A percentile compares a stretch with the other conserved stretches of the same genome.
Conservation (phyloP, 805 yeast species). For the Candida railenensis region DNA sequence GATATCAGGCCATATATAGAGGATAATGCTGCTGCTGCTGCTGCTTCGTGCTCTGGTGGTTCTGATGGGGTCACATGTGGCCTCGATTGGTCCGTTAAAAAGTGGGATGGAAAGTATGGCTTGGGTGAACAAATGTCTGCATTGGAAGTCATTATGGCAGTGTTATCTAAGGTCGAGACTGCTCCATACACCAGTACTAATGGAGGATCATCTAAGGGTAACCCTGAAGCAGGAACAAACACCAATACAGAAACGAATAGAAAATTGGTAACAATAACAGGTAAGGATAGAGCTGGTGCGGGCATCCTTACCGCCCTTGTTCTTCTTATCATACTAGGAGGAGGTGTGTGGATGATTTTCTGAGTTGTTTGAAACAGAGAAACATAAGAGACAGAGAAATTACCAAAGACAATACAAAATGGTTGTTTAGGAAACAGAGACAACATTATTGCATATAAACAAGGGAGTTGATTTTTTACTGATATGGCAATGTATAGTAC, state of each 20-base stretch:
- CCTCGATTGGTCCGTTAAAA: conserved; percentile 56
- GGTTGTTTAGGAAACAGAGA: too few relatives aligned
- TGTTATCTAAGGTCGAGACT: conserved; percentile 21
- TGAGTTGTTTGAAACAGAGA: conserved; percentile 19
- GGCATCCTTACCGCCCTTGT: conserved; percentile 82
- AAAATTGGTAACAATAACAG: conserved; percentile 48
- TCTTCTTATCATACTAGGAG: conserved; percentile 56
- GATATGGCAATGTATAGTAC: too few relatives aligned
- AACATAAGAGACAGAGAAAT: too few relatives aligned
- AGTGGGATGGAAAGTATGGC: conserved; percentile 71
- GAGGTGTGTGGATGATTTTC: conserved; percentile 78
- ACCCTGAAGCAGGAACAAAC: conserved; percentile 35
- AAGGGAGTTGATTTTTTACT: too few relatives aligned
- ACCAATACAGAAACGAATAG: conserved; percentile 36
- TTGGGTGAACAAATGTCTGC: conserved; percentile 86
- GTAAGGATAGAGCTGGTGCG: conserved; percentile 84
- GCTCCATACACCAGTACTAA: conserved; percentile 33
- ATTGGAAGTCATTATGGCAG: conserved; percentile 55
- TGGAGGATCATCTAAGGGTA: conserved; percentile 36
- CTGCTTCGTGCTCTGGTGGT: conserved; percentile 80
- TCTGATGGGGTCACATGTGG: conserved; percentile 86
- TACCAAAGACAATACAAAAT: too few relatives aligned
- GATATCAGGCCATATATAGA: conserved; percentile 41
- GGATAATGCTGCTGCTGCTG: conserved; percentile 69
- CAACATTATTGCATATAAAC: too few relatives aligned